Evolutionary conservation across 345 rosid species (phyloP).

Genomic region (Hirschfeldia incana): DNA sequence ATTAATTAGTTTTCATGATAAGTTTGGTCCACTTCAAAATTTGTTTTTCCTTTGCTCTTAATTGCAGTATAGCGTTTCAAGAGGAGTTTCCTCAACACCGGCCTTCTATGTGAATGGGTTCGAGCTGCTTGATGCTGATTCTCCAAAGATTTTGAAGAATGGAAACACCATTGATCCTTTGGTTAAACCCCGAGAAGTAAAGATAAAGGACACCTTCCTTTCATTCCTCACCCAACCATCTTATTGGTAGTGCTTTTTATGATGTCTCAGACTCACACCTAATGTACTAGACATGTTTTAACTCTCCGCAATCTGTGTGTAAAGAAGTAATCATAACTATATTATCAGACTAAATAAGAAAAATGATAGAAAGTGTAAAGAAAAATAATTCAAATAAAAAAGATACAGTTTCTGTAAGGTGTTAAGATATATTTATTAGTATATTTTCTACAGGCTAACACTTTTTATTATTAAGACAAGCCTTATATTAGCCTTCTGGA

Average conservation of each 20-base stretch:
- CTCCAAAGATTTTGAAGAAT: constrained; percentile 47
- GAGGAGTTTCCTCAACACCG: constrained; percentile 75
- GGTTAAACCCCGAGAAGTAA: constrained; percentile 36
- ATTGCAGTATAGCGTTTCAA: constrained; percentile 71
- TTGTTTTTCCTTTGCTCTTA: constrained; percentile 14
- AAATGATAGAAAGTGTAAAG: too few species aligned
- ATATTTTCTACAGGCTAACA: too few species aligned
- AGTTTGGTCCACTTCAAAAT: neutral
- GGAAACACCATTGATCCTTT: constrained; percentile 73
- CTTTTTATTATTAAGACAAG: too few species aligned
- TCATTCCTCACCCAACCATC: constrained; percentile 37
- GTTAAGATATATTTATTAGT: too few species aligned
- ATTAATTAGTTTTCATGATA: neutral
- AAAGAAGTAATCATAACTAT: neutral
- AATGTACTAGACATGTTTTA: neutral
- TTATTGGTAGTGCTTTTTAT: constrained; percentile 18
- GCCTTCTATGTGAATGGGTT: constrained; percentile 76
- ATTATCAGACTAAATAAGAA: too few species aligned
- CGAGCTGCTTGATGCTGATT: constrained; percentile 54
- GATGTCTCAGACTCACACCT: neutral
- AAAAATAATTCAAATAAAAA: too few species aligned
- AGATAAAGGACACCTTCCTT: constrained; percentile 25
- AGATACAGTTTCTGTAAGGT: too few species aligned
- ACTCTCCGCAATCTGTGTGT: neutral
- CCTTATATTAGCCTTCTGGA: too few species aligned